Base-by-base conservation (phyloP, 169 alveolate genomes). In the Babesia microti region DNA sequence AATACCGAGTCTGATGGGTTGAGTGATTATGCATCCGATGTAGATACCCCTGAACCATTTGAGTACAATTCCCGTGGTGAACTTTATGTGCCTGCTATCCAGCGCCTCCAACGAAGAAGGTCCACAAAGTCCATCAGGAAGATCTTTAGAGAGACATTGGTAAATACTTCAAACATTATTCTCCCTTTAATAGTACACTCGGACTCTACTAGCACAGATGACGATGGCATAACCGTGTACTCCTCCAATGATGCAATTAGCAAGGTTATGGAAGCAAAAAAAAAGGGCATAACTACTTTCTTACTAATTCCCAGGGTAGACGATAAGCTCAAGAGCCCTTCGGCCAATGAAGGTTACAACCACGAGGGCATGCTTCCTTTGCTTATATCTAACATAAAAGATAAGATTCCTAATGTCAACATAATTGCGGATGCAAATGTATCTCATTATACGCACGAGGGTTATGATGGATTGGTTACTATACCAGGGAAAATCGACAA, bases 41-140 rank as follows among this genome's bases (percentile, higher is more conserved):
- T 27, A 3, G 70, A 57, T 39, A 11, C 46, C n/a, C 40, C 40
- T n/a, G 46, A 41, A 28, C 28, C 70, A 12, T 57, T 57, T 26
- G 70, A 57, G 24, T 57, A 57, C 65, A 57, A 57, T 18, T 32
- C 70, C 6, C 59, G 70, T 28, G 70, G 70, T 7, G 70, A 57
- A 19, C 35, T 57, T 6, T 46, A 46, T 59, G 14, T 57, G 23
- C 70, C 70, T 2, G 33, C 27, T 18, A 35, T 57, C 6, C 5
- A 42, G 11, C n/a, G 70, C 28, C 27, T 57, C n/a, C 37, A 59
- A 27, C 4, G 70, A 23, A 57, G 54, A 18, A 48, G 70, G 7
- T 33, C 40, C 15, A 46, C 70, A 7, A 26, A 33, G 15, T 32
- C 33, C 60, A 33, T 59, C 11, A 59, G 37, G 21, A 57, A 57